phyloP scores from a whole-genome alignment of 192 early-diverging fungal genomes.

The Backusella tarrabulga region DNA sequence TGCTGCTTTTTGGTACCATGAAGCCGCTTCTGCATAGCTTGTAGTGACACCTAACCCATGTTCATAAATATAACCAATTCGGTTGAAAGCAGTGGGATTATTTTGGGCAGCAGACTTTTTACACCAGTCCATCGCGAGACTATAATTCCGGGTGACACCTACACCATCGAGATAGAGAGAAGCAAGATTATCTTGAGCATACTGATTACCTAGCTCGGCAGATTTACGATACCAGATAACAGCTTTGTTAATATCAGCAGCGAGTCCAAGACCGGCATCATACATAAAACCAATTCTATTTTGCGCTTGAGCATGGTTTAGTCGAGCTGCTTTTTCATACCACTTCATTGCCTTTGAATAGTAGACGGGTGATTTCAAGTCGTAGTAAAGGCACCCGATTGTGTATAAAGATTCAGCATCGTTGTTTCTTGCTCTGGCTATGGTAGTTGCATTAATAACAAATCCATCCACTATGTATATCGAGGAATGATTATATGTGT shows the following conservation, averaged over 20 bases:
- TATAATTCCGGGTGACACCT: conserved; percentile 45
- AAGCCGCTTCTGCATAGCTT: conserved; percentile 43
- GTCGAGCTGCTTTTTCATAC: conserved; percentile 59
- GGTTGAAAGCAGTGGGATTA: conserved; percentile 50
- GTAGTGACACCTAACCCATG: conserved; percentile 74
- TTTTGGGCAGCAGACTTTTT: conserved; percentile 54
- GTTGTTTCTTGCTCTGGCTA: not conserved
- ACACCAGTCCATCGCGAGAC: conserved; percentile 57
- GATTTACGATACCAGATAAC: conserved; percentile 32
- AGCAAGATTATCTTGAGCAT: conserved; percentile 67
- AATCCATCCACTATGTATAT: not conserved
- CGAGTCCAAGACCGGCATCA: conserved; percentile 40
- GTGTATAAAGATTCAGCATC: not conserved
- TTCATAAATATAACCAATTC: conserved; percentile 83
- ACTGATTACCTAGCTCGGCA: conserved; percentile 48
- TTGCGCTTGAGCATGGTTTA: conserved; percentile 57
- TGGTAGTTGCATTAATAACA: not conserved
- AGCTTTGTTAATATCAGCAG: conserved; percentile 19
- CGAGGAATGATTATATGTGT: not conserved
- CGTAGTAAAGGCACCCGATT: not conserved
- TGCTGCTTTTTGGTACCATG: conserved; percentile 50
- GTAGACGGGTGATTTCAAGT: not conserved
- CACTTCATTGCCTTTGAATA: conserved; percentile 43
- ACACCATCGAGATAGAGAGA: conserved; percentile 68
- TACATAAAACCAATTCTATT: conserved; percentile 49